Evolutionary conservation across 2,329 filamentous ascomycete species (phyloP).

Genomic region (Ophiostoma ips): DNA sequence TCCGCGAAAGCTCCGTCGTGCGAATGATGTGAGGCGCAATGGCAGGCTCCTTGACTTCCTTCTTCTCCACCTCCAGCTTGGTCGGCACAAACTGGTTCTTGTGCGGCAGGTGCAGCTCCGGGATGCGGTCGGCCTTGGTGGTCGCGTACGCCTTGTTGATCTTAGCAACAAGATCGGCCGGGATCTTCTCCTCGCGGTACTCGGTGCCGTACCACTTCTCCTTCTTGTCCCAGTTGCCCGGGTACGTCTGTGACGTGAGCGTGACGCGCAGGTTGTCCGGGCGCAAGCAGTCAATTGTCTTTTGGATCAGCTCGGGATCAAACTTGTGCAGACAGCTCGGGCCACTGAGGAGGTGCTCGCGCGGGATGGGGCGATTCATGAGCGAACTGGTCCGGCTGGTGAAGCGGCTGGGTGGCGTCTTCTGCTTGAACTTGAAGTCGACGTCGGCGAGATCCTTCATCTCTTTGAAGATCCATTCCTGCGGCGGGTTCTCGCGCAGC

Average conservation of each 20-base stretch:
- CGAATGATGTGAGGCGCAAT: slow-evolving; percentile 68
- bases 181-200: slow-evolving; percentile 71
- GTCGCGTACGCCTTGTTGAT: slow-evolving; percentile 50
- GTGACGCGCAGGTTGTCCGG: slow-evolving; percentile 84
- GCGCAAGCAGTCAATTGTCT: slow-evolving; percentile 58
- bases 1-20: slow-evolving; percentile 64
- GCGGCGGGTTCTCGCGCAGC: slow-evolving; percentile 63
- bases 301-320: slow-evolving; percentile 59
- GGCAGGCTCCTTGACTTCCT: slow-evolving; percentile 63
- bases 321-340: slow-evolving; percentile 66
- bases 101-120: slow-evolving; percentile 72
- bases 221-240: slow-evolving; percentile 71
- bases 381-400: slow-evolving; percentile 71
- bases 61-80: slow-evolving; percentile 88
- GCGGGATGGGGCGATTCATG: slow-evolving; percentile 83
- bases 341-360: slow-evolving; percentile 78
- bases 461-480: slow-evolving; percentile 90
- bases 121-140: slow-evolving; percentile 42
- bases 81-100: slow-evolving; percentile 94
- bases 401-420: slow-evolving; percentile 77
- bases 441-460: slow-evolving; percentile 83
- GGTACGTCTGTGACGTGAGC: slow-evolving; percentile 69
- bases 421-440: slow-evolving; percentile 90
- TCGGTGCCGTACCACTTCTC: slow-evolving; percentile 99
- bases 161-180: slow-evolving; percentile 57